Base-by-base conservation (phyloP, 441 rosid genomes). In the Viola pubescens region DNA sequence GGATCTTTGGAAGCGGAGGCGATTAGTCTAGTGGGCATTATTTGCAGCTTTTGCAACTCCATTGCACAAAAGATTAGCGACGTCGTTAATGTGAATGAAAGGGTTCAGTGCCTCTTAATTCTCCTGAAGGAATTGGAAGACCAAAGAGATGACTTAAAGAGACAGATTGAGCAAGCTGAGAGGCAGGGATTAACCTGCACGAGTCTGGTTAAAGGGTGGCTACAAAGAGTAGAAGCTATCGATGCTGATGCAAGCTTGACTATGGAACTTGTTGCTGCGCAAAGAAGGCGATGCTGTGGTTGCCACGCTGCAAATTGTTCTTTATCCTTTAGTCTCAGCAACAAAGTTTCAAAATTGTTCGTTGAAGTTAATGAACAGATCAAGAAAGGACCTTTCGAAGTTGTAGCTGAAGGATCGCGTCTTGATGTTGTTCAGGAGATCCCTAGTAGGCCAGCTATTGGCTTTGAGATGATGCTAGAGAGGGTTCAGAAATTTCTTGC, bases 371-470 rank as follows among this genome's bases (percentile, higher is more conserved):
- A 3, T 41, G 79, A 72, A 57, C 65, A 74, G 46, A 67, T 61
- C 43, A 58, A 34, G 62, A 74, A 75, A 65, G 70, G 66, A 14
- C 26, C 6, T 43, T 64, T 64, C 37, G 53, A 63, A 26, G 52
- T 64, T 53, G 68, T 65, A 50, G 74, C 71, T 0, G 69, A 42
- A 5, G 4, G 68, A 12, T 43, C 34, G 6, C 45, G 26, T 57
- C 69, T 52, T 43, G 45, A 9, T 57, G 38, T 59, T 41, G 72
- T 66, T 57, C 69, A 60, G 56, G 77, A 72, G 73, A 61, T 74
- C 43, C 80, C 81, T 1, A 66, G 56, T 65, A 78, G 62, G 59
- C 66, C 74, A 3, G 67, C 76, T 6, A 50, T 78, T 11, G 86
- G 86, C 60, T 60, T 54, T 9, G 39, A 45, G 2, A 3, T 56